Base-by-base conservation (phyloP, 805 yeast species). In the Yarrowia sp. region DNA sequence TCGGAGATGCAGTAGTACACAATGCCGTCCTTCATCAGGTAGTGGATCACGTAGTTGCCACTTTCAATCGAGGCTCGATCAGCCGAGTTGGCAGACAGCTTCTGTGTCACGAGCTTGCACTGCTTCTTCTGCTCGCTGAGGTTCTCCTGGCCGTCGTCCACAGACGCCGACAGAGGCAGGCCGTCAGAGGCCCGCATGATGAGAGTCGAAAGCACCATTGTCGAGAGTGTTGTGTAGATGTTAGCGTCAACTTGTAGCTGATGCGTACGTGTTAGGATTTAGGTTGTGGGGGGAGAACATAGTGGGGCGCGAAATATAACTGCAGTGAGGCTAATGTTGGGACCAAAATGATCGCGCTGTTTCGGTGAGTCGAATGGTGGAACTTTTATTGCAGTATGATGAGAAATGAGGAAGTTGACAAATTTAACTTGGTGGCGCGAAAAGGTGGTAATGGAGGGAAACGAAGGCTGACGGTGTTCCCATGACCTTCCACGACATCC, bases 91-190 rank as follows among this genome's bases (percentile, higher is more conserved):
- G 93, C 89, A 41, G 88, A 89, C 76, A 93, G 85, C 75, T 94
- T 85, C 42, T 89, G 81, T 36, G 92, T 84, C 68, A 95, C 82
- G 67, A 89, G 79, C 79, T 94, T 93, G 72, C 91, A 86, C 78
- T 92, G 92, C 77, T 89, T 87, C 83, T 93, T 94, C 76, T 91
- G 92, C 67, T 91, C 95, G 32, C 82, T 75, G 55, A 94, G 81
- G 4, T 82, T 81, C 65, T 83, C 84, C 46, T 84, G 82, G 71
- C 90, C 92, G 72, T 89, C 91, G 76, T 94, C 98, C 12, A 91
- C 93, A 1, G 97, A 90, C 8, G 97, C 97, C 70, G 96, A 87
- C 68, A 94, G 82, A 38, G 99, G 98, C 63, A 95, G 87, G 32
- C 95, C 92, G 19, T 59, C 69, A 49, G 35, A n/a, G 55, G 42